phyloP scores from a whole-genome alignment of 2,329 filamentous ascomycete genomes.

The Scytalidium sp. region DNA sequence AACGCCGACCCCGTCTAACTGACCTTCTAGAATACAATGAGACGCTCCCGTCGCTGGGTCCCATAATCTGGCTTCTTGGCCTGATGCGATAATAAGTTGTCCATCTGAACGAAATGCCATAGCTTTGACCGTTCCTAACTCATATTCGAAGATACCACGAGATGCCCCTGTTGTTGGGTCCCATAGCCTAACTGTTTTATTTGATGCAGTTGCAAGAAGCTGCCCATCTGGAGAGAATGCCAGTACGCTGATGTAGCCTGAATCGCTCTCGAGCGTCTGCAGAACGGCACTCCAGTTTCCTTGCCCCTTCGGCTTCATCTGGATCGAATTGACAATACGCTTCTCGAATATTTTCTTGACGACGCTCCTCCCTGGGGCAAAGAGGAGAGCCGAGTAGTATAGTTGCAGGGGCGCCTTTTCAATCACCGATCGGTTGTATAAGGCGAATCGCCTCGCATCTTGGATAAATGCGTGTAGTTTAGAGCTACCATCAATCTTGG shows the following conservation, averaged over 20 bases:
- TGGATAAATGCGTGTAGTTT: not conserved
- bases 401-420: slow-evolving; percentile 24
- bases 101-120: slow-evolving; percentile 1
- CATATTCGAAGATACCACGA: slow-evolving; percentile 9
- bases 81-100: not conserved
- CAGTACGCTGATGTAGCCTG: not conserved
- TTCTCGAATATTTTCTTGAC: slow-evolving; percentile 15
- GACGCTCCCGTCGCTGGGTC: slow-evolving; percentile 3
- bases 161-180: slow-evolving; percentile 9
- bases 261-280: slow-evolving; percentile 12
- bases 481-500: not conserved
- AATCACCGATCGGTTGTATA: slow-evolving; percentile 13
- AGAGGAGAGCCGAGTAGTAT: slow-evolving; percentile 27
- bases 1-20: slow-evolving; percentile 1
- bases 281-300: slow-evolving; percentile 2
- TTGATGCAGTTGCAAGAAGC: slow-evolving; percentile 4
- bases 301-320: slow-evolving; percentile 1
- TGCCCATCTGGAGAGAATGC: slow-evolving; percentile 7
- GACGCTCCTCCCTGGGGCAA: slow-evolving; percentile 25
- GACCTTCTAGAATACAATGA: not conserved
- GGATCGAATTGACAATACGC: slow-evolving; percentile 3
- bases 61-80: slow-evolving; percentile 6
- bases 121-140: slow-evolving; percentile 3
- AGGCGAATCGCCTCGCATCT: slow-evolving; percentile 1
- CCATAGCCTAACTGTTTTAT: slow-evolving; percentile 4